These are phyloP conservation scores for Cryphonectria japonica DNA, from an alignment of 2,329 filamentous ascomycete species.

Conservation along the genomic window DNA sequence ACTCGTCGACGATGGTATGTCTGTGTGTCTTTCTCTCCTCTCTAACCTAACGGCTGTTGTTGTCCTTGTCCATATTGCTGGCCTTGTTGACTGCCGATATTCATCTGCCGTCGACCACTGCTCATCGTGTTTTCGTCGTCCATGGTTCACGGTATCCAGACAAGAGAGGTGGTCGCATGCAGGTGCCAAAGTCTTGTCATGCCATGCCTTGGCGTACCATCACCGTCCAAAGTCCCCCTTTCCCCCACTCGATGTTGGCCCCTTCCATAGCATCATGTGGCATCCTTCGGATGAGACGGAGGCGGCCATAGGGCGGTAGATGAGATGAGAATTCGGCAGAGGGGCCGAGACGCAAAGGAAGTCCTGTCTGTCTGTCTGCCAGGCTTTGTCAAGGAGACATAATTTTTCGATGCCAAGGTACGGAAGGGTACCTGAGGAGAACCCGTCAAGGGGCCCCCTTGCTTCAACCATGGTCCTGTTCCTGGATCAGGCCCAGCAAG, in stretches of 20 bases:
- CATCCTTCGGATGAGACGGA: not conserved
- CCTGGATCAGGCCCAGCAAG: conserved; percentile 15
- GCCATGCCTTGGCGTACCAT: not conserved
- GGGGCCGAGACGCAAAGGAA: not conserved
- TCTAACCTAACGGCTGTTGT: not conserved
- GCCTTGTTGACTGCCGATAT: not conserved
- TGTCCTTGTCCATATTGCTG: not conserved
- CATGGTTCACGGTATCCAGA: not conserved
- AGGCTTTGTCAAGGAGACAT: not conserved
- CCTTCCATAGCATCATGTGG: not conserved
- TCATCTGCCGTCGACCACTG: not conserved
- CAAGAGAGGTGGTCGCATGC: not conserved
- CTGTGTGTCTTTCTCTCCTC: not conserved
- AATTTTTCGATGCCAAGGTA: not conserved
- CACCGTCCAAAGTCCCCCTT: not conserved
- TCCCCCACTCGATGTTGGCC: no score
- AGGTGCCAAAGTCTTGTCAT: not conserved
- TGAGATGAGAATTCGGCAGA: conserved; percentile 5
- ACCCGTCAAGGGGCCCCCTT: not conserved
- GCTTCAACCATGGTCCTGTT: conserved; percentile 11
- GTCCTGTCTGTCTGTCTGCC: not conserved
- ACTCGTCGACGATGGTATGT: not conserved
- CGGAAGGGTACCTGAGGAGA: not conserved
- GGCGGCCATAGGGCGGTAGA: not conserved
- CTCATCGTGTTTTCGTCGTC: not conserved